A percentile compares a stretch with the other conserved stretches of the same genome.
Conservation (phyloP, 2,329 filamentous ascomycete genomes). For the Cephalotrichum gorgonifer region DNA sequence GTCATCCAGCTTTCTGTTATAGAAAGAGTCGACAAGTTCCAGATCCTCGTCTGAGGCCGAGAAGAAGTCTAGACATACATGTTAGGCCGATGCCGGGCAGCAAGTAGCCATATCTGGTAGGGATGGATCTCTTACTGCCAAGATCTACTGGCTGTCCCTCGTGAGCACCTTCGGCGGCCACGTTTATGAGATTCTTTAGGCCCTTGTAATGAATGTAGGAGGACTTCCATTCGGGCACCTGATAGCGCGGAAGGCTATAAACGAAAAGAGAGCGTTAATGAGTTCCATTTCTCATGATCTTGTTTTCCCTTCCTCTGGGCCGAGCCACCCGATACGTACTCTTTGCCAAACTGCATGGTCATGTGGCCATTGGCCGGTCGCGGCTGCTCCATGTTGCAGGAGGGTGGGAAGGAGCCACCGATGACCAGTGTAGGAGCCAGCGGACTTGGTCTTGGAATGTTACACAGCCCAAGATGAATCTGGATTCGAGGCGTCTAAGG, state of each 20-base stretch:
- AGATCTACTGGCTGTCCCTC: constrained; percentile 72
- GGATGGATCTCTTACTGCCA: constrained; percentile 52
- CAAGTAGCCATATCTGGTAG: too few species aligned
- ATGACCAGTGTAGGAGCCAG: too few species aligned
- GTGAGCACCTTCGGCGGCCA: constrained; percentile 54
- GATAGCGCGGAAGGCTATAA: constrained; percentile 60
- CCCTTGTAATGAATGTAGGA: constrained; percentile 85
- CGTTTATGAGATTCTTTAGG: constrained; percentile 91
- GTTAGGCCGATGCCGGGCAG: neutral
- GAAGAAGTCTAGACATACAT: constrained; percentile 71
- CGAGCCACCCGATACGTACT: constrained; percentile 23
- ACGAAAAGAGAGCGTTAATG: constrained; percentile 10
- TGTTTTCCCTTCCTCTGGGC: too few species aligned
- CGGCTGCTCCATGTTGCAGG: neutral
- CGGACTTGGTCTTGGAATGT: too few species aligned
- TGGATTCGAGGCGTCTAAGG: too few species aligned
- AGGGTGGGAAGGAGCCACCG: neutral
- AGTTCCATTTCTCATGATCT: too few species aligned
- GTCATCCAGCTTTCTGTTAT: constrained; percentile 90
- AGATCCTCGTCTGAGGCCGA: constrained; percentile 93
- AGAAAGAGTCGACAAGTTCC: constrained; percentile 92
- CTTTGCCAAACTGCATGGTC: constrained; percentile 54
- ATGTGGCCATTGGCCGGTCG: neutral
- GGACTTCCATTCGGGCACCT: constrained; percentile 78
- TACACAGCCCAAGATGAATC: too few species aligned